Evolutionary conservation across 805 yeast species (phyloP).

Genomic region (Wickerhamiella sorbophila): DNA sequence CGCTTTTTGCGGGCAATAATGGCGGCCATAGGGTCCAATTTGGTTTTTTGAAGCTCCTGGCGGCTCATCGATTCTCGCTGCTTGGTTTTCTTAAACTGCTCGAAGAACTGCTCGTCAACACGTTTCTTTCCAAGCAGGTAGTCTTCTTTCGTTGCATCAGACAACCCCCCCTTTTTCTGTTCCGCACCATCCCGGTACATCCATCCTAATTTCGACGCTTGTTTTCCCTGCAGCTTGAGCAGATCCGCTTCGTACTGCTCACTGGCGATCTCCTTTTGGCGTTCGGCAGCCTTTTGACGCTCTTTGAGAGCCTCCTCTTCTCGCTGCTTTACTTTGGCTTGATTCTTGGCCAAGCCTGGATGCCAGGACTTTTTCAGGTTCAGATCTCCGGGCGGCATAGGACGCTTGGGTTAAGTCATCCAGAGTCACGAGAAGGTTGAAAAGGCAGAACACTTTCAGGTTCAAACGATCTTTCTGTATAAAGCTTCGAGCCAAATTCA

Average conservation of each 20-base stretch:
- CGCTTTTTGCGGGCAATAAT: neutral
- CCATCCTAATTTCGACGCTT: slow-evolving; percentile 53
- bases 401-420: no score
- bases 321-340: slow-evolving; percentile 65
- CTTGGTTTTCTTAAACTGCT: neutral
- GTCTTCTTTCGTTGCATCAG: slow-evolving; percentile 31
- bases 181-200: slow-evolving; percentile 47
- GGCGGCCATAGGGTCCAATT: slow-evolving; percentile 1
- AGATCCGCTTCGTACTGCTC: slow-evolving; percentile 50
- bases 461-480: no score
- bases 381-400: slow-evolving; percentile 70
- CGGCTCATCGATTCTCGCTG: neutral
- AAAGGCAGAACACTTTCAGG: no score
- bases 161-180: slow-evolving; percentile 7
- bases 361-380: slow-evolving; percentile 94
- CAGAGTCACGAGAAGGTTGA: no score
- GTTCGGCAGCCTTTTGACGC: slow-evolving; percentile 44
- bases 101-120: slow-evolving; percentile 5
- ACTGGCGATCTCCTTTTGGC: slow-evolving; percentile 46
- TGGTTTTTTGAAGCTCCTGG: neutral
- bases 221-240: slow-evolving; percentile 32
- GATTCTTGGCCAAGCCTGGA: slow-evolving; percentile 75
- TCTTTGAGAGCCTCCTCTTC: slow-evolving; percentile 72
- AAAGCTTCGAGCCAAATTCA: no score
- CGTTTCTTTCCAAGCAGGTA: slow-evolving; percentile 36